Base-by-base conservation (phyloP, 2,329 filamentous ascomycete genomes). In the Exophiala calicioides region DNA sequence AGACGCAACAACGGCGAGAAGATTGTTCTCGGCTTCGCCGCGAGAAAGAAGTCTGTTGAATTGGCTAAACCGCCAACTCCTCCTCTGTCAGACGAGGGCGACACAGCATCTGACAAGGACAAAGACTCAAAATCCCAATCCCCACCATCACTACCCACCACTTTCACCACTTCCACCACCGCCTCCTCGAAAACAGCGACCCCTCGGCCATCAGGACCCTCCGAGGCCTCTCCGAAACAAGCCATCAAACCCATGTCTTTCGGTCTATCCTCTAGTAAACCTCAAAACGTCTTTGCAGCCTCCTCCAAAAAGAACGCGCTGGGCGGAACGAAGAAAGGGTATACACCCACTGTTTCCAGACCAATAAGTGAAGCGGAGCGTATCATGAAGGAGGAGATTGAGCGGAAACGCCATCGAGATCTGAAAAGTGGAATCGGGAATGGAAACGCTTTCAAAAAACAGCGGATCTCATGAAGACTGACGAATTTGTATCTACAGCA, bases 331-430 rank as follows among this genome's bases (percentile, higher is more conserved):
- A 88, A 88, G 67, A 88, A 88, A 64, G 69, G 79, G 3, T 63
- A 66, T 15, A 64, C 68, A 44, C 81, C 81, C 52, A 78, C 78
- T 44, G 83, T 82, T 2, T 89, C 87, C 74, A 93, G 87, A 61
- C 66, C 65, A 60, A 91, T 95, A 79, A 91, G 86, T 60, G 88
- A 94, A 63, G 85, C 84, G 3, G 89, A 91, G 68, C 79, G 85
- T 42, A 94, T 93, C 60, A 95, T 95, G 90, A 88, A 85, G 66
- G 85, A 87, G 59, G 86, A 90, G 62, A 77, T 88, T 67, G 85
- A 89, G 58, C 75, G 78, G 55, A 90, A 89, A 63, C 75, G 84
- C 44, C 68, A 74, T 24, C 52, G 55, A 9, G 58, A 59, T 34
- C 31, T 31, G n/a, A 42, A 48, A 6, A 43, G 41, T 50, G 4